These are phyloP conservation scores for Lophiostoma macrostomum DNA, from an alignment of 495 filamentous ascomycete species.

Conservation along the genomic window DNA sequence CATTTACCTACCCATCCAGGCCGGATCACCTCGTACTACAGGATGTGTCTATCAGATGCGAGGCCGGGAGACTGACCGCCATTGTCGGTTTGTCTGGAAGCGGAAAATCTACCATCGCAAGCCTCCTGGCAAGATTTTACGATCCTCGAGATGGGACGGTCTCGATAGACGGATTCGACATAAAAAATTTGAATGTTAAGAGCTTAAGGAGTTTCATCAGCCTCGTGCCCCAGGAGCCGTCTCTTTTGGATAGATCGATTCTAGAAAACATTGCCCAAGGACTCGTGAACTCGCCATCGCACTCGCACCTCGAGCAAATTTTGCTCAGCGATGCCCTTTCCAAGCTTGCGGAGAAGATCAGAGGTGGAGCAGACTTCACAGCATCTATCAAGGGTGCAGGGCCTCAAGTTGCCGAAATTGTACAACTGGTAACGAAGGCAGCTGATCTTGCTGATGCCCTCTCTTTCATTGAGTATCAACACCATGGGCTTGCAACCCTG, in stretches of 20 bases:
- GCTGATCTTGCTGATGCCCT: slow-evolving; percentile 44
- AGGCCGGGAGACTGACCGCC: slow-evolving; percentile 36
- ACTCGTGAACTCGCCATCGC: slow-evolving; percentile 55
- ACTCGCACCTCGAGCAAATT: slow-evolving; percentile 42
- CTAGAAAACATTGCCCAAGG: slow-evolving; percentile 69
- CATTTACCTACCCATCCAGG: slow-evolving; percentile 35
- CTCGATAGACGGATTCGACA: slow-evolving; percentile 25
- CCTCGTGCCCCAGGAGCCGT: slow-evolving; percentile 83
- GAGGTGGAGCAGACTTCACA: slow-evolving; percentile 42
- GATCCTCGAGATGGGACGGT: slow-evolving; percentile 30
- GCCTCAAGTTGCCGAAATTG: slow-evolving; percentile 41
- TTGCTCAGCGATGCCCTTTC: slow-evolving; percentile 39
- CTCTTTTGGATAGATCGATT: slow-evolving; percentile 79
- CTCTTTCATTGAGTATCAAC: slow-evolving; percentile 28
- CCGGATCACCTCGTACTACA: slow-evolving; percentile 28
- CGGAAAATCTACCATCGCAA: slow-evolving; percentile 37
- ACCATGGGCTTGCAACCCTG: slow-evolving; percentile 40
- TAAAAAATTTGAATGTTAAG: slow-evolving; percentile 21
- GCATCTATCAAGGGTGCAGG: slow-evolving; percentile 39
- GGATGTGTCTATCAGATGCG: slow-evolving; percentile 25
- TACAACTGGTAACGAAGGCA: slow-evolving; percentile 43
- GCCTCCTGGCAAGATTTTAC: slow-evolving; percentile 36
- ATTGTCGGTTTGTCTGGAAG: slow-evolving; percentile 37
- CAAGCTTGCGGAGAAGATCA: slow-evolving; percentile 39
- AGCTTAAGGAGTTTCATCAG: slow-evolving; percentile 70